Evolutionary conservation across 2,329 filamentous ascomycete genomes (phyloP).

Genomic region (Beauveria rudraprayagi): DNA sequence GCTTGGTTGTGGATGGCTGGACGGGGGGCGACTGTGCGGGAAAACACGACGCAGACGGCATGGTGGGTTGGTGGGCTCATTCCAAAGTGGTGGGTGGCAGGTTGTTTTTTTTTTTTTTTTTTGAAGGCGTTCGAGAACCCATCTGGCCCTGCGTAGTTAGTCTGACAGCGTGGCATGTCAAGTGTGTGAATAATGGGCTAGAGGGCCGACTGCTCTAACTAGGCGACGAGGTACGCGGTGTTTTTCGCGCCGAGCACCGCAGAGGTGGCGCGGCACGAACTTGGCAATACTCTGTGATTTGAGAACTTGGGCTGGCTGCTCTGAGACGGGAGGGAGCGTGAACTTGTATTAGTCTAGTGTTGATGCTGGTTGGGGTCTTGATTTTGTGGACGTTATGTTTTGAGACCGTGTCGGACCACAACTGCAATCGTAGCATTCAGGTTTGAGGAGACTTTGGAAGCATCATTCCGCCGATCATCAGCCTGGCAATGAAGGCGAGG

Average conservation of each 20-base stretch:
- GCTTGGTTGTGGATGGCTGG: neutral
- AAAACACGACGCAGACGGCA: neutral
- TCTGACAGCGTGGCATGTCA: conserved; percentile 9
- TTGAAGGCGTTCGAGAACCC: conserved; percentile 8
- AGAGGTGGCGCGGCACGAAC: neutral
- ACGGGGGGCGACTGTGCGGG: neutral
- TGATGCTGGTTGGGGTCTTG: neutral
- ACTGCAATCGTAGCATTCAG: neutral
- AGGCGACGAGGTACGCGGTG: neutral
- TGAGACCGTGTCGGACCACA: neutral
- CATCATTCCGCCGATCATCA: neutral
- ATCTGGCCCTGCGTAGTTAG: neutral
- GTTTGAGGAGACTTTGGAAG: neutral
- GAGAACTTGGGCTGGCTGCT: too few species aligned
- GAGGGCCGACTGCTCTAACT: neutral
- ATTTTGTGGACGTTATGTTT: neutral
- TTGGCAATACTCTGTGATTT: neutral
- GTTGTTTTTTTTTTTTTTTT: neutral
- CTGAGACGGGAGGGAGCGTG: neutral
- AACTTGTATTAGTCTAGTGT: neutral
- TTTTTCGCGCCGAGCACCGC: neutral
- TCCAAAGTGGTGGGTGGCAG: neutral
- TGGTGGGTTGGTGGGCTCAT: conserved; percentile 2
- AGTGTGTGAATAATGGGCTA: neutral
- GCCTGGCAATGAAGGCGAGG: neutral